Evolutionary conservation across 257 asterid species (phyloP).

Genomic region (Gardenia jasminoides): DNA sequence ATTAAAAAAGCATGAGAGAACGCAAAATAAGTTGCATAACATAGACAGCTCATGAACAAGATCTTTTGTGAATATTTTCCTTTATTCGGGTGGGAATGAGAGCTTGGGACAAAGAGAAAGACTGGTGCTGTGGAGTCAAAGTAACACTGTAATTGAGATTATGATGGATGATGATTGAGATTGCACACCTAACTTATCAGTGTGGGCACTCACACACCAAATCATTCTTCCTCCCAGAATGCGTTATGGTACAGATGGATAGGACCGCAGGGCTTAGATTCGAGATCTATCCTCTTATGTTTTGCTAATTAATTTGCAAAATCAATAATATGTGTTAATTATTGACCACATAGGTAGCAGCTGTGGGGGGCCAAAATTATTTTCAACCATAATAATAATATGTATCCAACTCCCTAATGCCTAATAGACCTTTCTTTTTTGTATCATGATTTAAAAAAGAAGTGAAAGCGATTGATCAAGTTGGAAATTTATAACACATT

Average conservation of each 20-base stretch:
- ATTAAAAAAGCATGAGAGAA: background rate
- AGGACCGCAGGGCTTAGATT: slow-evolving; percentile 12
- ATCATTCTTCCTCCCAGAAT: slow-evolving; percentile 24
- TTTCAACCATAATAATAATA: background rate
- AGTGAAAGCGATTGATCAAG: background rate
- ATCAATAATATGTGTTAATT: background rate
- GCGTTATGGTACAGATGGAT: background rate
- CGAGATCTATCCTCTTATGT: background rate
- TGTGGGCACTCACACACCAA: slow-evolving; percentile 36
- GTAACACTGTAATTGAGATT: slow-evolving; percentile 7
- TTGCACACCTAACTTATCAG: slow-evolving; percentile 26
- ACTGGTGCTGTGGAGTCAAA: slow-evolving; percentile 20
- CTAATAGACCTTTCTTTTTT: background rate
- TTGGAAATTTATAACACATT: background rate
- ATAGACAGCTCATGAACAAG: background rate
- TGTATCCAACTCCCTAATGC: background rate
- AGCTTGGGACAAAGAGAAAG: slow-evolving; percentile 2
- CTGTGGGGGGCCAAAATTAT: slow-evolving; percentile 11
- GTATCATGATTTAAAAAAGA: slow-evolving; percentile 2
- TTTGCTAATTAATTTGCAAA: slow-evolving; percentile 8
- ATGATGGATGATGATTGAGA: slow-evolving; percentile 25
- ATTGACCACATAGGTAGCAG: slow-evolving; percentile 12
- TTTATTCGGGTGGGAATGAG: background rate
- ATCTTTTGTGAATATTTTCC: background rate
- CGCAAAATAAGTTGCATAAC: background rate